Evolutionary conservation across 106 monocot species (phyloP).

Genomic region (Xerophyta viscosa): DNA sequence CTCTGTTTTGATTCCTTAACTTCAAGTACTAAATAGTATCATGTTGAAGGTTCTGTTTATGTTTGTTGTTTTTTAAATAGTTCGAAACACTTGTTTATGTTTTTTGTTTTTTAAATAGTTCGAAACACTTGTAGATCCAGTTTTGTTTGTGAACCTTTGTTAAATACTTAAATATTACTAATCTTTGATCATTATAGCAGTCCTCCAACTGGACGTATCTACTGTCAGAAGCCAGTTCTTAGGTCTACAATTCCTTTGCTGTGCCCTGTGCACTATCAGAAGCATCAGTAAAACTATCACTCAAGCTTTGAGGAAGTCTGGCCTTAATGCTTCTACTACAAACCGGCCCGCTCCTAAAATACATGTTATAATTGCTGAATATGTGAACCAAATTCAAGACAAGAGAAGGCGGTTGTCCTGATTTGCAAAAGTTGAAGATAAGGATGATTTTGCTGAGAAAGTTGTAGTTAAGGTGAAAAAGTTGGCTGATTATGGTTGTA

Average conservation of each 20-base stretch:
- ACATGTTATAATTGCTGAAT: constrained; percentile 37
- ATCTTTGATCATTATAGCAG: constrained; percentile 32
- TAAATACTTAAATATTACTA: too few relatives aligned
- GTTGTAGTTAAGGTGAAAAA: not conserved
- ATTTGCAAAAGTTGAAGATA: not conserved
- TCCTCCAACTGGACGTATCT: constrained; percentile 23
- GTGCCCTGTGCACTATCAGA: constrained; percentile 53
- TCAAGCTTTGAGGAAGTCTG: constrained; percentile 55
- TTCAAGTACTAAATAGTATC: too few relatives aligned
- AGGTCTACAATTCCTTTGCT: constrained; percentile 43
- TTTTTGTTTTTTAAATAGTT: too few relatives aligned
- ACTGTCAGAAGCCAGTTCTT: constrained; percentile 52
- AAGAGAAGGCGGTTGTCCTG: constrained; percentile 29
- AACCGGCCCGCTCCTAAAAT: constrained; percentile 33
- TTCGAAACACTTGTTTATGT: too few relatives aligned
- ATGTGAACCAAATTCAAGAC: constrained; percentile 48
- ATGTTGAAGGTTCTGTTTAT: too few relatives aligned
- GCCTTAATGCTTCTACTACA: constrained; percentile 30
- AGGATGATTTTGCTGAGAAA: constrained; percentile 4
- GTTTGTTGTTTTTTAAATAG: not conserved
- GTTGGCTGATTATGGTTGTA: not conserved
- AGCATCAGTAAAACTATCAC: constrained; percentile 27
- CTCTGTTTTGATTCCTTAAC: too few relatives aligned
- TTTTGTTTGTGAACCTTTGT: too few relatives aligned
- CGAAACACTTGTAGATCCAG: not conserved